Base-by-base conservation (phyloP, 306 rosid genomes). In the Luffa acutangula region DNA sequence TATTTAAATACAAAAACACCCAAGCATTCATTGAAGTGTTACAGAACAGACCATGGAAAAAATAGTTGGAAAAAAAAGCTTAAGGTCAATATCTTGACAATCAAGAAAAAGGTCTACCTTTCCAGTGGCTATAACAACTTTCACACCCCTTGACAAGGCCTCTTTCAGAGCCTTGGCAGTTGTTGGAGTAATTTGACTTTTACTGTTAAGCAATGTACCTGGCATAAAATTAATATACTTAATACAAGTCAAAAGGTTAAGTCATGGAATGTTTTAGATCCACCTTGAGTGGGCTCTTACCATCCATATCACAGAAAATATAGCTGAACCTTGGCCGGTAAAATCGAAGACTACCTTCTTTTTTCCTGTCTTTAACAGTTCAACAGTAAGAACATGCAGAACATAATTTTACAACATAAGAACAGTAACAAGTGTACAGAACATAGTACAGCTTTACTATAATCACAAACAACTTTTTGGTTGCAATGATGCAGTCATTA, bases 261-360 rank as follows among this genome's bases (percentile, higher is more conserved):
- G 4, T 43, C 53, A 39, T 42, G 10, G 39, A 52, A 83, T 37
- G 9, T 18, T 15, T 51, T 76, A 49, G 45, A 49, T 12, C 6
- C 7, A 79, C 48, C 56, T 31, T 53, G 17, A 41, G 71, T 41
- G 39, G 73, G 79, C 76, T 54, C 90, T 88, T 84, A 92, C 97
- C 97, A 89, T 95, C 99, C 99, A 95, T 93, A 65, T 95, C 99
- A 67, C 97, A 91, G 89, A 95, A 95, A 81, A 95, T 86, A 82
- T 93, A 89, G 85, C 82, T 91, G 90, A 89, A 95, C 93, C 88
- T 95, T 60, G 97, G 97, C 78, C 88, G 86, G 83, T 90, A 91
- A 85, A 91, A 90, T 85, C 93, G 86, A 83, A 91, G 93, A 84
- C 87, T 78, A 66, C 93, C 93, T 87, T 91, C 97, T 91, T 87